Conservation (phyloP, 305 asterid genomes). For the Fraxinus dipetala region DNA sequence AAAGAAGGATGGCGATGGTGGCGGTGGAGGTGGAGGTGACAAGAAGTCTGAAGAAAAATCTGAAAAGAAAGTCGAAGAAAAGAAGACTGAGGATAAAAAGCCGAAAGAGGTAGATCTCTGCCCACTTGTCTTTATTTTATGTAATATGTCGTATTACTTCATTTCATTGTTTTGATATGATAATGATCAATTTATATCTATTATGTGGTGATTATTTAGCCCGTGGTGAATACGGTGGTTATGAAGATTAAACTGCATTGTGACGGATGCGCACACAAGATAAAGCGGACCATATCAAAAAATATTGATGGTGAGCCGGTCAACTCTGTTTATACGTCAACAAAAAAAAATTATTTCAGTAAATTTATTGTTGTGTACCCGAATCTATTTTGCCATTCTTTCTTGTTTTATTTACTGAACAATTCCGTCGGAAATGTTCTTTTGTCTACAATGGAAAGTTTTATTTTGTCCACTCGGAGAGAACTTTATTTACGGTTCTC, state of each 20-base stretch:
- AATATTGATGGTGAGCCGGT: constrained; percentile 57
- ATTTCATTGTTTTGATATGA: neutral
- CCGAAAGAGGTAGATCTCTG: constrained; percentile 51
- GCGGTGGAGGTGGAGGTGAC: neutral
- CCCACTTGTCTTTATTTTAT: neutral
- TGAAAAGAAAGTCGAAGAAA: constrained; percentile 38
- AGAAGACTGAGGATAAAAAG: constrained; percentile 34
- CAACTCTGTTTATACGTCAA: neutral
- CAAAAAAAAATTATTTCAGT: neutral
- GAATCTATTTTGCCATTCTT: neutral
- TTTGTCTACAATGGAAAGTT: too few species aligned
- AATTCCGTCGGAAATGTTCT: too few species aligned
- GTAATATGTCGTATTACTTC: neutral
- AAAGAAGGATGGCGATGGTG: constrained; percentile 18
- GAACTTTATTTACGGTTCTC: too few species aligned
- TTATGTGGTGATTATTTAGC: constrained; percentile 32
- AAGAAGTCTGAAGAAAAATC: constrained; percentile 31
- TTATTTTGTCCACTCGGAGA: too few species aligned
- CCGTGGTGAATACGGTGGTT: constrained; percentile 42
- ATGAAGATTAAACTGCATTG: constrained; percentile 69
- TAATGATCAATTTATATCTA: neutral
- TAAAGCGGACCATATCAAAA: constrained; percentile 49
- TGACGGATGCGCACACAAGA: constrained; percentile 65
- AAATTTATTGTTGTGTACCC: neutral
- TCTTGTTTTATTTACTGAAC: neutral